Evolutionary conservation across 2,329 filamentous ascomycete genomes (phyloP).

Genomic region (Sporothrix schenckii): DNA sequence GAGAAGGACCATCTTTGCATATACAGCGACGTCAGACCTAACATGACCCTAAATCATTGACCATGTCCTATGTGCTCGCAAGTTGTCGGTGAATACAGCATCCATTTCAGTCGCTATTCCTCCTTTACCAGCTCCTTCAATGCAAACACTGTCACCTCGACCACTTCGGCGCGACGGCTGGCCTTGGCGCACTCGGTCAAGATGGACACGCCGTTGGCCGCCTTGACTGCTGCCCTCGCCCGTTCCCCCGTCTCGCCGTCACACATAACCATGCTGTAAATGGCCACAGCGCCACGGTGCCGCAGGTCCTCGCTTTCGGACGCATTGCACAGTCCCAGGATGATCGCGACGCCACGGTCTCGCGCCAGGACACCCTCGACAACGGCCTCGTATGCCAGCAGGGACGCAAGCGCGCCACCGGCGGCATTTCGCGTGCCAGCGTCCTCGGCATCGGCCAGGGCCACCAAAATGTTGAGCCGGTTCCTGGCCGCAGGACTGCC

Average conservation of each 20-base stretch:
- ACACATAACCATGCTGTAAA: slow-evolving; percentile 71
- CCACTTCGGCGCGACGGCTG: slow-evolving; percentile 67
- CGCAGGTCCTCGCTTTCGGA: slow-evolving; percentile 71
- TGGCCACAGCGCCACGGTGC: slow-evolving; percentile 73
- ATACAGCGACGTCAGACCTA: no score
- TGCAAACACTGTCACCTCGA: slow-evolving; percentile 71
- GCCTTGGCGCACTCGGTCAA: slow-evolving; percentile 72
- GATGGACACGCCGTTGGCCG: slow-evolving; percentile 65
- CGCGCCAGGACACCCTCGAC: slow-evolving; percentile 71
- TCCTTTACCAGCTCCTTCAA: slow-evolving; percentile 67
- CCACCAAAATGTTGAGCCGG: slow-evolving; percentile 80
- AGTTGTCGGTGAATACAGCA: slow-evolving; percentile 8
- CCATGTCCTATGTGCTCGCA: slow-evolving; percentile 5
- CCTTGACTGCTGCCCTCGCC: slow-evolving; percentile 63
- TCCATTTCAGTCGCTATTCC: slow-evolving; percentile 9
- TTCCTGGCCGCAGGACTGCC: slow-evolving; percentile 65
- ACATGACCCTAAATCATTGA: not conserved
- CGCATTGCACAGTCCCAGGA: slow-evolving; percentile 80
- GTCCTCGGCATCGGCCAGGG: slow-evolving; percentile 85
- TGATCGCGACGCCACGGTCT: slow-evolving; percentile 71
- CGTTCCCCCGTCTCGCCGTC: slow-evolving; percentile 66
- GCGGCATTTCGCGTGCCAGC: slow-evolving; percentile 77
- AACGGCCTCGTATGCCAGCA: slow-evolving; percentile 77
- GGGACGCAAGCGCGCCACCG: slow-evolving; percentile 81
- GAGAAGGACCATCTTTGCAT: no score